Conservation (phyloP, 2,329 filamentous ascomycete species). For the Pseudocercospora macadamiae region DNA sequence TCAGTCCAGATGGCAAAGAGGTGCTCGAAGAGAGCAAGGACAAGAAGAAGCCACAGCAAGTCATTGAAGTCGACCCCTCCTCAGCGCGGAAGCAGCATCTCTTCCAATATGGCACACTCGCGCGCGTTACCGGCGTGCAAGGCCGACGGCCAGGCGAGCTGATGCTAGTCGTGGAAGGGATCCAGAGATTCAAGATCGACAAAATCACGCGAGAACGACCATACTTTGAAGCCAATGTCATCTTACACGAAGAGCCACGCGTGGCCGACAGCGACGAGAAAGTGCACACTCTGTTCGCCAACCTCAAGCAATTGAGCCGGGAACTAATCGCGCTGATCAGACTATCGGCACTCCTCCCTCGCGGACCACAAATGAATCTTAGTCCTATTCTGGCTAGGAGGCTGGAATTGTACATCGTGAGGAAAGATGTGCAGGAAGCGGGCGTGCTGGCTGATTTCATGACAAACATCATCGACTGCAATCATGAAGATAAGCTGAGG, state of each 20-base stretch:
- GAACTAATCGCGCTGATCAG: slow-evolving; percentile 85
- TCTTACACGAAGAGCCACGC: slow-evolving; percentile 60
- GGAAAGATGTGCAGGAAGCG: slow-evolving; percentile 79
- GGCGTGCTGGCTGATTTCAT: slow-evolving; percentile 93
- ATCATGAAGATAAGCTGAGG: slow-evolving; percentile 87
- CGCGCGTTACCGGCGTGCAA: slow-evolving; percentile 54
- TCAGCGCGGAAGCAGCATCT: slow-evolving; percentile 62
- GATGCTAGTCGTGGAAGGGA: slow-evolving; percentile 82
- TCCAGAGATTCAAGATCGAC: slow-evolving; percentile 74
- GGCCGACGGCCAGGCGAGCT: slow-evolving; percentile 62
- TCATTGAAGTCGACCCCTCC: slow-evolving; percentile 58
- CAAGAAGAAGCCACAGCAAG: slow-evolving; percentile 47
- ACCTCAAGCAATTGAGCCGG: slow-evolving; percentile 80
- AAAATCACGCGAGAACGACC: slow-evolving; percentile 76
- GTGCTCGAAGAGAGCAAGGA: slow-evolving; percentile 68
- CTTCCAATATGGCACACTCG: slow-evolving; percentile 78
- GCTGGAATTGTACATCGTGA: slow-evolving; percentile 82
- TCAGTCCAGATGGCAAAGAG: slow-evolving; percentile 74
- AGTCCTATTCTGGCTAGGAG: slow-evolving; percentile 84
- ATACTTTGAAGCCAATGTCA: slow-evolving; percentile 82
- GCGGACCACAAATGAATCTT: slow-evolving; percentile 66
- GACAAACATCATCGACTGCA: slow-evolving; percentile 86
- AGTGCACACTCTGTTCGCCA: slow-evolving; percentile 71
- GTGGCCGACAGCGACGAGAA: slow-evolving; percentile 55
- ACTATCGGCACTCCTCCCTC: slow-evolving; percentile 80